Conservation (phyloP, 2,329 filamentous ascomycete species). For the Colletotrichum caudatum region DNA sequence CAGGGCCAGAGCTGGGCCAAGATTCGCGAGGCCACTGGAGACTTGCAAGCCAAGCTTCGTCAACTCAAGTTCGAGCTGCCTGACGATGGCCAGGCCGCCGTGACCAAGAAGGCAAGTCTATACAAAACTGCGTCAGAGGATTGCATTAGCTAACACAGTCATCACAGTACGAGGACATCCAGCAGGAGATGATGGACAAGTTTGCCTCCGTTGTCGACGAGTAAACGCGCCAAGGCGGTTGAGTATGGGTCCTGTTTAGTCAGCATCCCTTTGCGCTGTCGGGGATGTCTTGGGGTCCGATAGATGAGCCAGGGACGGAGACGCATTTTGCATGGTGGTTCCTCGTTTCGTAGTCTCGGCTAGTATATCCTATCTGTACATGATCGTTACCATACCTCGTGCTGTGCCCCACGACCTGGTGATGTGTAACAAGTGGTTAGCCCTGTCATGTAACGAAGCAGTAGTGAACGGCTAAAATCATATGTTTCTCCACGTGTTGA, state of each 20-base stretch:
- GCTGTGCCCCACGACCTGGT: neutral
- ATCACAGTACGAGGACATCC: constrained; percentile 86
- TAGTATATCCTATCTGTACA: constrained; percentile 42
- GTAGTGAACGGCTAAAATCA: neutral
- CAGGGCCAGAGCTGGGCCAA: constrained; percentile 94
- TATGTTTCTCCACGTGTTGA: neutral
- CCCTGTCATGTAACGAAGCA: neutral
- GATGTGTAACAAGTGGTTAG: neutral
- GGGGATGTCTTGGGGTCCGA: constrained; percentile 25
- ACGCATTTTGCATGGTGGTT: constrained; percentile 37
- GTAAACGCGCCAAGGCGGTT: constrained; percentile 61
- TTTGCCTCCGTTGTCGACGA: constrained; percentile 97
- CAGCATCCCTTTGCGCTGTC: constrained; percentile 30
- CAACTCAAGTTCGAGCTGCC: constrained; percentile 98
- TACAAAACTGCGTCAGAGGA: neutral
- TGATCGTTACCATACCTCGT: constrained; percentile 26
- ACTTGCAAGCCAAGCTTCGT: constrained; percentile 86
- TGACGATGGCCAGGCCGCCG: constrained; percentile 81
- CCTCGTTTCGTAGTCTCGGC: constrained; percentile 35
- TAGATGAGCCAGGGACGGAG: constrained; percentile 36
- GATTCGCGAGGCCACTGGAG: constrained; percentile 89
- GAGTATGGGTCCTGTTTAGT: constrained; percentile 26
- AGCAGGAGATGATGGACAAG: constrained; percentile 95
- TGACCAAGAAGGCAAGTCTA: constrained; percentile 82
- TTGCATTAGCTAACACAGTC: constrained; percentile 53